These are phyloP conservation scores for Starmera quercuum DNA, from an alignment of 805 yeast species.

Conservation along the genomic window DNA sequence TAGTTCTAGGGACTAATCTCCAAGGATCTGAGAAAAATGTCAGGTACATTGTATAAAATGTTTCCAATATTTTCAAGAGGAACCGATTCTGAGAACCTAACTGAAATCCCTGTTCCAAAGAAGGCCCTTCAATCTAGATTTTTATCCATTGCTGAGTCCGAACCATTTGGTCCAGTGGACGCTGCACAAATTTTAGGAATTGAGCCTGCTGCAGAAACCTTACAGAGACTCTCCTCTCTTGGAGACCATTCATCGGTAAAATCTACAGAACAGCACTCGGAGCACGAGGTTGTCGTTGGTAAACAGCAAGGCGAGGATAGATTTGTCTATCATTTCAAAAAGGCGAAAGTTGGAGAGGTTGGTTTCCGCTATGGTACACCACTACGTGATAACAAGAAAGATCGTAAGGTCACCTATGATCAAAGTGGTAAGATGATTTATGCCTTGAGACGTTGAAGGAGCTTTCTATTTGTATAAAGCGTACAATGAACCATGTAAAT, in stretches of 20 bases:
- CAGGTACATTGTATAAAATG: slow-evolving; percentile 62
- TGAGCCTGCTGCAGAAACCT: slow-evolving; percentile 80
- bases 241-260: slow-evolving; percentile 40
- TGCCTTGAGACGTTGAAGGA: slow-evolving; percentile 8
- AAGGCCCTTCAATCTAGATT: slow-evolving; percentile 78
- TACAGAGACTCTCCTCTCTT: slow-evolving; percentile 56
- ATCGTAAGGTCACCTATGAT: slow-evolving; percentile 68
- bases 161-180: slow-evolving; percentile 93
- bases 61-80: slow-evolving; percentile 63
- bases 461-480: no score
- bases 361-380: slow-evolving; percentile 92
- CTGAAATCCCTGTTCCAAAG: slow-evolving; percentile 90
- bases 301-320: slow-evolving; percentile 50
- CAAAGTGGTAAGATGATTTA: slow-evolving; percentile 48
- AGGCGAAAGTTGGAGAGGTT: slow-evolving; percentile 73
- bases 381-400: slow-evolving; percentile 79
- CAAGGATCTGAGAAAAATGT: slow-evolving; percentile 51
- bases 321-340: slow-evolving; percentile 63
- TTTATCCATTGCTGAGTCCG: slow-evolving; percentile 85
- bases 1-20: slow-evolving; percentile 36
- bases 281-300: no score
- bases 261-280: slow-evolving; percentile 10
- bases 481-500: no score
- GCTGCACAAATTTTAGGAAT: slow-evolving; percentile 80
- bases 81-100: slow-evolving; percentile 58